Conservation (phyloP, 2,329 filamentous ascomycete species). For the Aquanectria penicillioides region DNA sequence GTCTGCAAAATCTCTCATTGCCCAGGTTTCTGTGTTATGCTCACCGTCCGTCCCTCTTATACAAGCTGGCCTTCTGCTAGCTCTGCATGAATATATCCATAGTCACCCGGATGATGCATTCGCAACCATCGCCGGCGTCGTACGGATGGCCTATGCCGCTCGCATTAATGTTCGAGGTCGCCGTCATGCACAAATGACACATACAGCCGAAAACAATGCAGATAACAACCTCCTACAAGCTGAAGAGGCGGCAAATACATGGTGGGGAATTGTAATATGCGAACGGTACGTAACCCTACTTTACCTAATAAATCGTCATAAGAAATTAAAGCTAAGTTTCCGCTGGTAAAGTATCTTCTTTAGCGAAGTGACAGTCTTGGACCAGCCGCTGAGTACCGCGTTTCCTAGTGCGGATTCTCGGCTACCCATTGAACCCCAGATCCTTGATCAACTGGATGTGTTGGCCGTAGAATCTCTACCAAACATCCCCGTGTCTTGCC, state of each 20-base stretch:
- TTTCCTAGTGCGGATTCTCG: neutral
- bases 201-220: neutral
- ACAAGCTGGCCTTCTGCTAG: conserved; percentile 6
- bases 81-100: conserved; percentile 4
- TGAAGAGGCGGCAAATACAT: conserved; percentile 12
- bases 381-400: neutral
- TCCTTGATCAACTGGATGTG: neutral
- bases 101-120: conserved; percentile 3
- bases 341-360: neutral
- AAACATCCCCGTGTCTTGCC: neutral
- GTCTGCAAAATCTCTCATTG: neutral
- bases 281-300: neutral
- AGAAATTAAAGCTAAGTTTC: neutral
- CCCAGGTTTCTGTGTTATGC: neutral
- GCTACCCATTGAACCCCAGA: neutral
- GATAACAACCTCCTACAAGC: neutral
- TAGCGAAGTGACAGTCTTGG: neutral
- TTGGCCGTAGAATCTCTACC: neutral
- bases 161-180: neutral
- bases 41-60: neutral
- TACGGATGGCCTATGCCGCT: neutral
- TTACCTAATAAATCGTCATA: neutral
- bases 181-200: neutral
- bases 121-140: neutral
- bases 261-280: conserved; percentile 10